Base-by-base conservation (phyloP, 2,329 filamentous ascomycete genomes). In the Aspergillus proliferans region DNA sequence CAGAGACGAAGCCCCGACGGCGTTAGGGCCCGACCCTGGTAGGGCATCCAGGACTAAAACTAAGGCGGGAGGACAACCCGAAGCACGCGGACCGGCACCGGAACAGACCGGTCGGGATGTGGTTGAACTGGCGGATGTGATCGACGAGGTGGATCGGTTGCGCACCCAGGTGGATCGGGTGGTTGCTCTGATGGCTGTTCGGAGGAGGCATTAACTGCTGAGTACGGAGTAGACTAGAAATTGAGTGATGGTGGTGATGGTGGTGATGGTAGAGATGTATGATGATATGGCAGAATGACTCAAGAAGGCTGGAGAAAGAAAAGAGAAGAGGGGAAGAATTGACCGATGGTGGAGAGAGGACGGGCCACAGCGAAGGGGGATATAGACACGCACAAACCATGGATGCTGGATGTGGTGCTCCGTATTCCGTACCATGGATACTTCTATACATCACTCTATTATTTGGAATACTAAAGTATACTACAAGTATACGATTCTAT, bases 121-220 rank as follows among this genome's bases (percentile, higher is more conserved):
- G 34, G 54, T 56, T 58, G 58, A 63, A 43, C 51, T 67, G 19
- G 56, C 52, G 50, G 62, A 62, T 51, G 55, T 69, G 59, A 61
- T 67, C 55, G 62, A 64, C 53, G 63, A 65, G 43, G 54, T 68
- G 54, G 65, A 69, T 55, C 60, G 56, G 47, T 57, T 70, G 47
- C 65, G 63, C 54, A 54, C 47, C 43, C 65, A 69, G 54, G 59
- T 69, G 58, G 67, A 68, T 51, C 63, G 61, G 47, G 57, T 67
- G 40, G 56, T 56, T 24, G 56, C 63, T 42, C 58, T 58, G 14
- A 47, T 67, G 43, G 55, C 63, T 24, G 46, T 57, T 44, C 58
- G 57, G 45, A 53, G 57, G 45, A 50, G 48, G 43, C 53, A 49
- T 28, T 47, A 49, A 33, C 49, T 21, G 54, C 34, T 33, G 15